phyloP scores from a whole-genome alignment of 1,139 yeast species.

The Yamadazyma buinensis region DNA sequence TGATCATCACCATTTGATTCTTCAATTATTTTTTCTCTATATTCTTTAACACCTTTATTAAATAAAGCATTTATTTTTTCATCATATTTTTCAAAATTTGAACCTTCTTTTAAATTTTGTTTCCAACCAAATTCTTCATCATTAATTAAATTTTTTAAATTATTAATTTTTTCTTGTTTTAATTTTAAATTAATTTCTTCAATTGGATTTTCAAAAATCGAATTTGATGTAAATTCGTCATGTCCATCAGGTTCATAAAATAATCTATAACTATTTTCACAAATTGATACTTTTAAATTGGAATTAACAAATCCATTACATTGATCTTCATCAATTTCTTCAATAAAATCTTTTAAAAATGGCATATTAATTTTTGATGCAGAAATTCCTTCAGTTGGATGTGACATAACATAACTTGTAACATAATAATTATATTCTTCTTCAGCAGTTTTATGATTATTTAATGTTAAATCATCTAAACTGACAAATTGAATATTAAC shows the following conservation, averaged over 20 bases:
- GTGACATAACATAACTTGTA: constrained; percentile 89
- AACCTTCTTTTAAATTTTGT: constrained; percentile 23
- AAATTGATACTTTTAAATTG: constrained; percentile 75
- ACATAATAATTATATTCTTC: constrained; percentile 90
- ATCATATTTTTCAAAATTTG: constrained; percentile 19
- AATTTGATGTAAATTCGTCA: constrained; percentile 70
- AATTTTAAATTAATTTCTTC: constrained; percentile 20
- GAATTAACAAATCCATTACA: constrained; percentile 68
- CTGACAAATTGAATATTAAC: constrained; percentile 84
- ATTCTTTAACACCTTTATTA: constrained; percentile 32
- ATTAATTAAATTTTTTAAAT: constrained; percentile 25
- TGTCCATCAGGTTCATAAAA: constrained; percentile 79
- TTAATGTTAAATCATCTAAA: constrained; percentile 80
- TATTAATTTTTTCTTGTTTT: constrained; percentile 24
- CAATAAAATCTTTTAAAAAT: constrained; percentile 61
- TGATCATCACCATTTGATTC: constrained; percentile 6
- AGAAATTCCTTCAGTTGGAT: constrained; percentile 96
- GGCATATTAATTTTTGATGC: constrained; percentile 74
- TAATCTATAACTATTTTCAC: constrained; percentile 74
- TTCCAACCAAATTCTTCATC: constrained; percentile 41
- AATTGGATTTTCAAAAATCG: constrained; percentile 36
- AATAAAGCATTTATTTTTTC: constrained; percentile 24
- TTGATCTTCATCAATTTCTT: constrained; percentile 53
- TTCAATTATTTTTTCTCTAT: constrained; percentile 17
- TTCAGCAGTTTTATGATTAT: constrained; percentile 69